Conservation (phyloP, 805 yeast genomes). For the Kurtzmaniella cleridarum region DNA sequence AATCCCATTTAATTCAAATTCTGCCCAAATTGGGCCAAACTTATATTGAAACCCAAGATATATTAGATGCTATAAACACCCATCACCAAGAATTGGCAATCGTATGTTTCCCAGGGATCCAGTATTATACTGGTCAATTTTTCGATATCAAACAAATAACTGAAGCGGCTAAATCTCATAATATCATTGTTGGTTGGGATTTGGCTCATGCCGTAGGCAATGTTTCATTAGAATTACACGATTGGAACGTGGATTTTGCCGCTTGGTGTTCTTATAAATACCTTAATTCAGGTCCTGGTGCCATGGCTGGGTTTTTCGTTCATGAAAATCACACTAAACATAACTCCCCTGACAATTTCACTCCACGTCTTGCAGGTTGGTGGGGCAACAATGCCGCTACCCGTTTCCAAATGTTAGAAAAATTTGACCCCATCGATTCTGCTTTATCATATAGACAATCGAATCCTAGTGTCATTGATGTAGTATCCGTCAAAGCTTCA, state of each 20-base stretch:
- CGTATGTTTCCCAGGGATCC: slow-evolving; percentile 81
- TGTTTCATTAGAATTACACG: slow-evolving; percentile 69
- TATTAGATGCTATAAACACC: slow-evolving; percentile 49
- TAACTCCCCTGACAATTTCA: slow-evolving; percentile 24
- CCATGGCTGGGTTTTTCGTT: slow-evolving; percentile 80
- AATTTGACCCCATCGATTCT: slow-evolving; percentile 74
- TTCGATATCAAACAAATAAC: slow-evolving; percentile 78
- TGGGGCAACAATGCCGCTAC: slow-evolving; percentile 80
- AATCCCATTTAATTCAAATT: slow-evolving; percentile 58
- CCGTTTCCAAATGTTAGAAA: slow-evolving; percentile 75
- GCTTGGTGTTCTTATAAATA: slow-evolving; percentile 94
- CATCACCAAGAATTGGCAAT: slow-evolving; percentile 61
- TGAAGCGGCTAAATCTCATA: slow-evolving; percentile 43
- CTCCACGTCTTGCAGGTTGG: slow-evolving; percentile 90
- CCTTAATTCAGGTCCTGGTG: slow-evolving; percentile 91
- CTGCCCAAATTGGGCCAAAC: slow-evolving; percentile 56
- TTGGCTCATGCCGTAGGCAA: slow-evolving; percentile 94
- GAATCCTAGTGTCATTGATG: slow-evolving; percentile 84
- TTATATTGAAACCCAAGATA: slow-evolving; percentile 56
- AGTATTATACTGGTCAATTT: slow-evolving; percentile 85
- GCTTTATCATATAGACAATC: slow-evolving; percentile 88
- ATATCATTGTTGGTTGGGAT: slow-evolving; percentile 82
- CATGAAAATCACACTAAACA: slow-evolving; percentile 45
- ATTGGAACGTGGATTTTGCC: slow-evolving; percentile 91
- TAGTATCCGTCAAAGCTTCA: slow-evolving; percentile 65